These are phyloP conservation scores for Helianthus tuberosus DNA, from an alignment of 129 eudicot genomes.

Conservation along the genomic window DNA sequence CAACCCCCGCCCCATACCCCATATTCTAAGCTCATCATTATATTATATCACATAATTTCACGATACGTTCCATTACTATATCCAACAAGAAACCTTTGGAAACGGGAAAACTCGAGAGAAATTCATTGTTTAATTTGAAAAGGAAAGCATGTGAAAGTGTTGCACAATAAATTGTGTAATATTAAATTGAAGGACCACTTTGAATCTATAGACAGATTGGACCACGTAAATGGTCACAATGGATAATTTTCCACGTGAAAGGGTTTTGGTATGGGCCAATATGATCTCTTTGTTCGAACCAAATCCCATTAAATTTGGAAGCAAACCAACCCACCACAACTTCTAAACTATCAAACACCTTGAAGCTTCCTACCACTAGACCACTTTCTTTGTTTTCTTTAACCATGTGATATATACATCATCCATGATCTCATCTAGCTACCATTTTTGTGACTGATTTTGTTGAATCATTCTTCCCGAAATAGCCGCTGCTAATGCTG, in stretches of 20 bases:
- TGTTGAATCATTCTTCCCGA: constrained; percentile 78
- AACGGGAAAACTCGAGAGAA: neutral
- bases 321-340: constrained; percentile 24
- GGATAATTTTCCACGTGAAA: constrained; percentile 33
- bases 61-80: no score
- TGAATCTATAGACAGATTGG: constrained; percentile 32
- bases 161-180: constrained; percentile 21
- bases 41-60: no score
- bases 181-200: constrained; percentile 34
- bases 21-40: no score
- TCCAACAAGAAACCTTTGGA: neutral
- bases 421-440: constrained; percentile 24
- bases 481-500: constrained; percentile 92
- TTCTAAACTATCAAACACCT: neutral
- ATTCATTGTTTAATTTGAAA: constrained; percentile 10
- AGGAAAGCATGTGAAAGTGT: constrained; percentile 31
- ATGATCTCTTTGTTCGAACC: neutral
- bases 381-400: neutral
- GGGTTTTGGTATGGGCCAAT: neutral
- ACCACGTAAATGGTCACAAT: constrained; percentile 24
- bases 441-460: constrained; percentile 58
- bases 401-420: constrained; percentile 46
- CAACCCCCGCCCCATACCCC: no score
- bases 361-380: constrained; percentile 37
- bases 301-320: constrained; percentile 21